Conservation (phyloP, 179 eudicot species). For the Silene noctiflora region DNA sequence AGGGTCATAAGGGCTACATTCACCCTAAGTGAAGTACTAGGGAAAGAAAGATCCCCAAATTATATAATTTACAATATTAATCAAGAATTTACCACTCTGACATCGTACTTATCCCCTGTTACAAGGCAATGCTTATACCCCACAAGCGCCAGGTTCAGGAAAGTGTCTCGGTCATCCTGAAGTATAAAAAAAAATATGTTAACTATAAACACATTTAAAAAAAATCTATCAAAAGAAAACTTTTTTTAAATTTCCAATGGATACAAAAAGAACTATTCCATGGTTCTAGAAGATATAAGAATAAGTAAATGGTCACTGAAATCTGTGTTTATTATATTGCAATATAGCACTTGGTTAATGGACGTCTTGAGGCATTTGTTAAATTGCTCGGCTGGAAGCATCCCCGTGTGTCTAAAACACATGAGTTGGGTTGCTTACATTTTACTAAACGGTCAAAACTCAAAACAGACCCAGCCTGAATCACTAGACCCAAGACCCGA, state of each 20-base stretch:
- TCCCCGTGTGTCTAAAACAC: neutral
- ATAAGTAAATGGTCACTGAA: neutral
- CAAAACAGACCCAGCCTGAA: neutral
- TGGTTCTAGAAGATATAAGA: neutral
- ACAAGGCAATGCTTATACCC: slow-evolving; percentile 86
- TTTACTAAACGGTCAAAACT: neutral
- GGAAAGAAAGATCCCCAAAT: neutral
- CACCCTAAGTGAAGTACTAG: neutral
- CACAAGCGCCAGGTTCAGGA: slow-evolving; percentile 73
- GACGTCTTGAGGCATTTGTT: too few relatives aligned
- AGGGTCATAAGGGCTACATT: neutral
- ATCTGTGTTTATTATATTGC: neutral
- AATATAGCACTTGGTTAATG: neutral
- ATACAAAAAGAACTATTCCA: neutral
- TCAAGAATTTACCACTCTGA: slow-evolving; percentile 67
- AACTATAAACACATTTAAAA: neutral
- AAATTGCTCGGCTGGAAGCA: neutral
- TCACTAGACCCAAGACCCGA: neutral
- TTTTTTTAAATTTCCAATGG: neutral
- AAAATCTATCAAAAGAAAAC: neutral
- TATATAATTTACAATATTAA: neutral
- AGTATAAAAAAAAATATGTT: slow-evolving; percentile 9
- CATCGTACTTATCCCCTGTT: slow-evolving; percentile 92
- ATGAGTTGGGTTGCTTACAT: neutral
- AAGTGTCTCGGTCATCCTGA: slow-evolving; percentile 93